Conservation (phyloP, 352 stramenopile species). For the Pythium brachiatum region DNA sequence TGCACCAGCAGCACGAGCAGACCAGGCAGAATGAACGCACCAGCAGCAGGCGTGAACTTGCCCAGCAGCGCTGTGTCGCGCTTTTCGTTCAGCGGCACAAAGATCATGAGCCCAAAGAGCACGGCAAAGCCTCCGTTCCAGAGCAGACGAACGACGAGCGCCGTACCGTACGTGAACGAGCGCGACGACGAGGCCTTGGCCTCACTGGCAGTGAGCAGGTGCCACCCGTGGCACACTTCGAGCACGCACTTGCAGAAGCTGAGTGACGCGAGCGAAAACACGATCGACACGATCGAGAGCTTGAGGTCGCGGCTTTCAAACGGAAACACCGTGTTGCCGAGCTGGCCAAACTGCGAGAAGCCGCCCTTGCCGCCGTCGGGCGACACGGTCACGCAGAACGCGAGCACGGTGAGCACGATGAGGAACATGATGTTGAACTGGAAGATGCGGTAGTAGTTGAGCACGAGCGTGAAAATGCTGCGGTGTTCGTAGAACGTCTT, state of each 20-base stretch:
- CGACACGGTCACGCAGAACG: constrained; percentile 31
- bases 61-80: constrained; percentile 22
- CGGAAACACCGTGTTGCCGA: constrained; percentile 33
- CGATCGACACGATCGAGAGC: constrained; percentile 33
- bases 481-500: constrained; percentile 45
- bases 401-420: constrained; percentile 30
- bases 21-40: constrained; percentile 29
- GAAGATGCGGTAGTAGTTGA: constrained; percentile 50
- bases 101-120: constrained; percentile 42
- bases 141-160: constrained; percentile 33
- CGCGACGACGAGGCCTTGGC: constrained; percentile 32
- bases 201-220: constrained; percentile 30
- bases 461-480: constrained; percentile 37
- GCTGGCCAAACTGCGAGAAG: constrained; percentile 33
- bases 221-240: constrained; percentile 38
- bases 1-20: constrained; percentile 29
- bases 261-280: constrained; percentile 31
- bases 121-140: constrained; percentile 38
- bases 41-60: constrained; percentile 13
- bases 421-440: constrained; percentile 55
- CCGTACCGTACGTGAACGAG: constrained; percentile 38
- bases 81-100: constrained; percentile 25
- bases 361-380: constrained; percentile 31
- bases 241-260: constrained; percentile 35
- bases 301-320: constrained; percentile 39